Base-by-base conservation (phyloP, 2,329 filamentous ascomycete genomes). In the Nemania sp. region DNA sequence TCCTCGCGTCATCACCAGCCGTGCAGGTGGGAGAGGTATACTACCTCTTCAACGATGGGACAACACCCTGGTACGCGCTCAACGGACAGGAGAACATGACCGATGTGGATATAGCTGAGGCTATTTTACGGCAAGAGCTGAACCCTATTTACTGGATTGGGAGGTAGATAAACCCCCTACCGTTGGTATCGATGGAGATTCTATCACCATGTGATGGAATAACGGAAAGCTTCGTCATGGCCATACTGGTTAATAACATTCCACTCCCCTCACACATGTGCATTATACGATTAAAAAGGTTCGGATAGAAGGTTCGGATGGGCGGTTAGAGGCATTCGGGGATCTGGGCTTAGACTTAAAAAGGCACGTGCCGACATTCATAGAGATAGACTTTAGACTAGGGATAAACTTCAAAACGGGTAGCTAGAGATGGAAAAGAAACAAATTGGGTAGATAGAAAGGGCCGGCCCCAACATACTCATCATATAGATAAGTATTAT, bases 21-120 rank as follows among this genome's bases (percentile, higher is more conserved):
- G 61, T 74, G 13, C 67, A 69, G 0, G 47, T 72, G 5, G 76
- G 76, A 3, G 74, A 76, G 68, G 62, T 72, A 32, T 77, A 78
- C 68, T 77, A 75, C 29, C 56, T 78, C n/a, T 64, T 77, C 22
- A 64, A 65, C 41, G 73, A 75, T 24, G 66, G 53, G 13, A 6
- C 59, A 5, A 73, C 72, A 51, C 73, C 74, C 7, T 77, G 76
- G 76, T 78, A 71, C 47, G 76, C 76, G 3, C 70, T 77, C 26
- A 75, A 76, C 24, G 73, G 73, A 2, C 76, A 78, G 71, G 76
- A 77, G 66, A 71, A 63, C 66, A 77, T 78, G 76, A 74, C 70
- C 15, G 75, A 78, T 29, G 67, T 67, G 22, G 76, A 77, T 64
- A 70, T 78, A 29, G 75, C 73, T n/a, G 72, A 77, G 70, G 73